A percentile compares a stretch with the other conserved stretches of the same genome.
phyloP scores from a whole-genome alignment of 257 asterid genomes.

The Linderniella brevidens region DNA sequence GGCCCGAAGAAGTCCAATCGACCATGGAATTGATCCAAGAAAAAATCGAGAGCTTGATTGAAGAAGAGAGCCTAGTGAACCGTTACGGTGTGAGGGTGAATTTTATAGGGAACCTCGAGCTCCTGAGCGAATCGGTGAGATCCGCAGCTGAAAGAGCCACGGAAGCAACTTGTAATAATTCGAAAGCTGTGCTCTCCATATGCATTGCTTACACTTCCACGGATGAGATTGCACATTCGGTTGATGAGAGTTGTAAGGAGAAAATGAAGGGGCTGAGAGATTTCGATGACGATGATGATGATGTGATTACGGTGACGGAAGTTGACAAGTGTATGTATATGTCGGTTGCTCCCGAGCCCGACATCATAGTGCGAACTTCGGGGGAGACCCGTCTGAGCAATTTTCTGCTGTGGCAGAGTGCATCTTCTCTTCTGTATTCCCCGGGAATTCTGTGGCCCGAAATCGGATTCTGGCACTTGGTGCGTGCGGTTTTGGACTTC shows the following conservation, averaged over 20 bases:
- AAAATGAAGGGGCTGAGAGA: conserved; percentile 18
- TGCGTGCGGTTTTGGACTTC: conserved; percentile 38
- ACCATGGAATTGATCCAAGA: conserved; percentile 59
- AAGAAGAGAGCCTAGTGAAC: conserved; percentile 41
- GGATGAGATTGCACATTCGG: conserved; percentile 53
- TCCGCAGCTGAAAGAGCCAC: conserved; percentile 57
- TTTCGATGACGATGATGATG: conserved; percentile 11
- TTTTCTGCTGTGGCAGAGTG: conserved; percentile 80
- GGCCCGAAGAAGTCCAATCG: conserved; percentile 68
- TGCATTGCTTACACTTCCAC: conserved; percentile 83
- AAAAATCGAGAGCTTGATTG: conserved; percentile 43
- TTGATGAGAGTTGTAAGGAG: conserved; percentile 34
- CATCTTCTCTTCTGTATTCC: conserved; percentile 41
- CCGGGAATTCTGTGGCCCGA: conserved; percentile 67
- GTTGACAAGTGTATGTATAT: conserved; percentile 51
- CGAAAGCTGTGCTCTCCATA: conserved; percentile 36
- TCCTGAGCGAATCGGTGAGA: conserved; percentile 37
- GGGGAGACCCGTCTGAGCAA: conserved; percentile 81
- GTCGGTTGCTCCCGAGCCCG: conserved; percentile 61
- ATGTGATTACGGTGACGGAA: conserved; percentile 19
- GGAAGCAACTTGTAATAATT: conserved; percentile 43
- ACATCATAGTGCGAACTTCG: conserved; percentile 55
- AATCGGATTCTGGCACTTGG: conserved; percentile 52
- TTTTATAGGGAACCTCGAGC: conserved; percentile 52
- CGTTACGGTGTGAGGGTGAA: conserved; percentile 49